Evolutionary conservation across 495 filamentous ascomycete genomes (phyloP).

Genomic region (Hypoxylon lienhwacheense): DNA sequence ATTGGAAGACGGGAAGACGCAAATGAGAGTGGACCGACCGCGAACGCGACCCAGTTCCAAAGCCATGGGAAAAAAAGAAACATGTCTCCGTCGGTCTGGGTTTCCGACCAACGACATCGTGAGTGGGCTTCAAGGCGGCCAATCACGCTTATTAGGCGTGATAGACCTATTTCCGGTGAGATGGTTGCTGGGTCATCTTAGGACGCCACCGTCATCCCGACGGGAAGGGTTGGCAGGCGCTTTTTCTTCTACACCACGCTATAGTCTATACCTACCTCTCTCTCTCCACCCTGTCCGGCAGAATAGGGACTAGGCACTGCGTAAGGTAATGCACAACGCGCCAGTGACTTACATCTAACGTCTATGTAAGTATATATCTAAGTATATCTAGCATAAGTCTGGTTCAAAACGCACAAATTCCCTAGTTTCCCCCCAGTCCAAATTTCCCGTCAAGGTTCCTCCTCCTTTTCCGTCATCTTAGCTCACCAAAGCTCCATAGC

Average conservation of each 20-base stretch:
- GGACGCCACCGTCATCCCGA: constrained; percentile 21
- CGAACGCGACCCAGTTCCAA: constrained; percentile 30
- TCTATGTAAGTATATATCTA: neutral
- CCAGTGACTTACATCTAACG: constrained; percentile 24
- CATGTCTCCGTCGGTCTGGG: constrained; percentile 27
- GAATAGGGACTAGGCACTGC: constrained; percentile 12
- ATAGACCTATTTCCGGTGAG: constrained; percentile 21
- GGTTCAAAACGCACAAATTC: constrained; percentile 23
- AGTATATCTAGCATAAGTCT: no score
- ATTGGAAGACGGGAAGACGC: constrained; percentile 23
- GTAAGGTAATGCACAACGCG: constrained; percentile 27
- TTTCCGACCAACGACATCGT: constrained; percentile 24
- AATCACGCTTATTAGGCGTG: constrained; percentile 10
- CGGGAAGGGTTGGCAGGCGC: constrained; percentile 1
- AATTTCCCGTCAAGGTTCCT: constrained; percentile 3
- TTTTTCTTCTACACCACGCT: no score
- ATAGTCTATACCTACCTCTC: no score
- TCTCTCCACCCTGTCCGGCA: constrained; percentile 25
- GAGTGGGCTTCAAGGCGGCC: constrained; percentile 29
- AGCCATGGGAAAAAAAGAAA: constrained; percentile 27
- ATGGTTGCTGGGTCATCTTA: constrained; percentile 25
- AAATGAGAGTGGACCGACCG: constrained; percentile 28
- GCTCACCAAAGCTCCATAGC: no score
- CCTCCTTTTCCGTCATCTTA: constrained; percentile 18
- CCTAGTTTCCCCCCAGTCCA: neutral